phyloP scores from a whole-genome alignment of 805 yeast genomes.

The Komagataella mondaviorum region DNA sequence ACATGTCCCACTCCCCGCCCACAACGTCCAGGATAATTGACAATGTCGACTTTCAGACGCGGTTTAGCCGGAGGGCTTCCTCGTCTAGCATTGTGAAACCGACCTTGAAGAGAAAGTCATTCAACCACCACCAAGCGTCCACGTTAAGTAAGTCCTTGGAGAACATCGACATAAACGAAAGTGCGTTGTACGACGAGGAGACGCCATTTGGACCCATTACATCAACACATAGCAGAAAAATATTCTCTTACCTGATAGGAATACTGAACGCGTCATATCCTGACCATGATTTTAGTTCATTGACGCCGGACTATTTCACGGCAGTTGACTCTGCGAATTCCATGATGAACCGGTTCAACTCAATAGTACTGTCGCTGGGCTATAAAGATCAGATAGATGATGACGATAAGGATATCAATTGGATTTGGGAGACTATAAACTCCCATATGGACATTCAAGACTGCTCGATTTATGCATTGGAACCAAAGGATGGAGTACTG shows the following conservation, averaged over 20 bases:
- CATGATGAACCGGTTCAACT: slow-evolving; percentile 58
- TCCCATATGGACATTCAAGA: slow-evolving; percentile 63
- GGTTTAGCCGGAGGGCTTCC: slow-evolving; percentile 1
- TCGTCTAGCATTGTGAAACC: slow-evolving; percentile 2
- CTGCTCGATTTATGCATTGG: slow-evolving; percentile 38
- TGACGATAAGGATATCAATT: slow-evolving; percentile 25
- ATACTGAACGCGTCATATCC: slow-evolving; percentile 88
- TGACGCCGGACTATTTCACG: slow-evolving; percentile 67
- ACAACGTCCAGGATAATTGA: neutral
- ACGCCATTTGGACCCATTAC: slow-evolving; percentile 90
- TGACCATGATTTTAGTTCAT: slow-evolving; percentile 83
- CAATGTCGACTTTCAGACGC: neutral
- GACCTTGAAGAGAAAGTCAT: neutral
- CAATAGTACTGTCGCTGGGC: slow-evolving; percentile 57
- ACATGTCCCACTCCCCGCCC: slow-evolving; percentile 5
- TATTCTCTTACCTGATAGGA: slow-evolving; percentile 83
- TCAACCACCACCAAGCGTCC: slow-evolving; percentile 9
- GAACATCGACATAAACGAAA: neutral
- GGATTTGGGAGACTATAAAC: slow-evolving; percentile 85
- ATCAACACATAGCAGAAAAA: slow-evolving; percentile 72
- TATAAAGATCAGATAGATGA: slow-evolving; percentile 15
- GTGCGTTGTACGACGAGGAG: slow-evolving; percentile 3
- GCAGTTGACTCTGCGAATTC: slow-evolving; percentile 36
- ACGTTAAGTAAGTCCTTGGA: slow-evolving; percentile 1
- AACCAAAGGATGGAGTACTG: slow-evolving; percentile 47